A percentile compares a stretch with the other conserved stretches of the same genome.
Conservation (phyloP, 306 rosid species). For the Glycine latifolia region DNA sequence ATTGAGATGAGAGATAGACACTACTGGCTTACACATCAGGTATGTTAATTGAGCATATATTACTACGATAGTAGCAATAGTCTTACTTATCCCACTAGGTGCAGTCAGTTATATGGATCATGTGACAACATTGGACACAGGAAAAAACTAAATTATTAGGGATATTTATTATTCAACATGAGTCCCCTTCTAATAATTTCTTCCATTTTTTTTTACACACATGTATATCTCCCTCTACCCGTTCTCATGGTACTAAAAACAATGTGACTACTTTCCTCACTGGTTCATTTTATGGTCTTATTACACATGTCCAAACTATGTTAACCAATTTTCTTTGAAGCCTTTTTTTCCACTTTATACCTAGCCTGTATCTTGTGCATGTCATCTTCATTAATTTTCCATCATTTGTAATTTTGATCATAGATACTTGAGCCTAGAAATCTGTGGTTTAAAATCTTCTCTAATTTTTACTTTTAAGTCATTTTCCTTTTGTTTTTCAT, state of each 20-base stretch:
- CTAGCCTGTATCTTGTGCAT: too few relatives aligned
- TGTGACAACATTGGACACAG: not conserved
- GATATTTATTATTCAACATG: not conserved
- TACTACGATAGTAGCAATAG: not conserved
- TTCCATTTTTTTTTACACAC: too few relatives aligned
- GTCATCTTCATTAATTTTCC: too few relatives aligned
- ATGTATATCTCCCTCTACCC: too few relatives aligned
- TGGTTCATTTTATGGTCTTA: not conserved
- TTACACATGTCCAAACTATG: not conserved
- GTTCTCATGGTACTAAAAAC: too few relatives aligned
- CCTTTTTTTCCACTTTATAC: too few relatives aligned
- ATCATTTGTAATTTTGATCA: too few relatives aligned
- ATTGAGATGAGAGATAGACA: conserved; percentile 81
- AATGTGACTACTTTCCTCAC: too few relatives aligned
- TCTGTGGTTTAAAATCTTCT: too few relatives aligned
- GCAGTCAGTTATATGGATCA: not conserved
- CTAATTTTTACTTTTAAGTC: too few relatives aligned
- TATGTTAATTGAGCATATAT: conserved; percentile 45
- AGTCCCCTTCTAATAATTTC: not conserved
- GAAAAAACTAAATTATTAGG: not conserved
- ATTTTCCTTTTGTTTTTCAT: too few relatives aligned
- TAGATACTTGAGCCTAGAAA: too few relatives aligned
- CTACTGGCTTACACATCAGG: conserved; percentile 82
- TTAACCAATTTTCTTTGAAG: not conserved
- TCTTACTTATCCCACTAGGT: not conserved